Percentiles rank a stretch among this genome's conserved stretches.
These are phyloP conservation scores for Kluyveromyces aestuarii DNA, from an alignment of 805 yeast genomes.

Conservation along the genomic window DNA sequence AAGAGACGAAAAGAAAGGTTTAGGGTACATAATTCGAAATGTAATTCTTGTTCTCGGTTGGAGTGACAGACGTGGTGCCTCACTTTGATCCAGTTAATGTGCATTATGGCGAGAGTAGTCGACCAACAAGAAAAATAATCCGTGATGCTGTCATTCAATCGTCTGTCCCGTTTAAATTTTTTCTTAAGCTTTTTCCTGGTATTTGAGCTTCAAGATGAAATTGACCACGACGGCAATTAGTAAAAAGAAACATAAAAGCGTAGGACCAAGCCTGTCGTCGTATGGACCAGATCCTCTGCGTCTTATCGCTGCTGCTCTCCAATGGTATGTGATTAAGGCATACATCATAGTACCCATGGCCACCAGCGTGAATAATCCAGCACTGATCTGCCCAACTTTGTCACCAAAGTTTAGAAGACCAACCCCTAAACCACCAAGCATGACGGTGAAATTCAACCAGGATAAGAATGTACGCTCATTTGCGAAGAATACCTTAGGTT, in stretches of 20 bases:
- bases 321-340: constrained; percentile 92
- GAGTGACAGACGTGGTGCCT: neutral
- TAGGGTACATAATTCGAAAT: too few species aligned
- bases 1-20: neutral
- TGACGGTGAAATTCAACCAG: constrained; percentile 98
- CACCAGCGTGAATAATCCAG: constrained; percentile 87
- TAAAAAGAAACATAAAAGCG: constrained; percentile 89
- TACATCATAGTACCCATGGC: constrained; percentile 98
- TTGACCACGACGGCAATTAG: constrained; percentile 89
- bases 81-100: neutral
- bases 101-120: neutral
- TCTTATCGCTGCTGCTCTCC: constrained; percentile 99
- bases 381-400: constrained; percentile 81
- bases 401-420: constrained; percentile 97
- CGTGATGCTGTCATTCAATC: neutral
- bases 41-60: too few species aligned
- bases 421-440: constrained; percentile 91
- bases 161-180: neutral
- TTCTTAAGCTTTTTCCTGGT: constrained; percentile 6
- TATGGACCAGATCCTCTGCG: constrained; percentile 98
- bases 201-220: constrained; percentile 61
- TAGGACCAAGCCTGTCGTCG: constrained; percentile 97
- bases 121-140: neutral
- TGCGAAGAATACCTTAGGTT: constrained; percentile 98
- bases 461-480: constrained; percentile 97